These are phyloP conservation scores for Cladosporium velox DNA, from an alignment of 2,329 filamentous ascomycete genomes.

Conservation along the genomic window DNA sequence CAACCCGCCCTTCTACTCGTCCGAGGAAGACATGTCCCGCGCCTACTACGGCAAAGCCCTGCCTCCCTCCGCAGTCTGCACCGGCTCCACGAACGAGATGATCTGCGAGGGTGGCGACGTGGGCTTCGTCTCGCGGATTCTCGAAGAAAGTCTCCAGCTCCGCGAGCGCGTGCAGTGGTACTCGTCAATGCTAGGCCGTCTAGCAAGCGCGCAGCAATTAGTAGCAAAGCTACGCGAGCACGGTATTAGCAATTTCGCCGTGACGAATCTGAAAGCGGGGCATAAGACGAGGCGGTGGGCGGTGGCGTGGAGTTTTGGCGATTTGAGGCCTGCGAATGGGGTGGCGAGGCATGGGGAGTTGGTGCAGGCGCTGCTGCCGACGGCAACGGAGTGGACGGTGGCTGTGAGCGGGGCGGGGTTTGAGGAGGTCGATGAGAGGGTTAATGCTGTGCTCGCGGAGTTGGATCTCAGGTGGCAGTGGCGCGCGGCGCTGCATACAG, in stretches of 20 bases:
- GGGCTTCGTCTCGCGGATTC: slow-evolving; percentile 69
- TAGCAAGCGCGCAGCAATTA: slow-evolving; percentile 66
- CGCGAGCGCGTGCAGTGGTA: slow-evolving; percentile 76
- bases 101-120: slow-evolving; percentile 72
- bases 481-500: slow-evolving; percentile 55
- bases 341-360: slow-evolving; percentile 35
- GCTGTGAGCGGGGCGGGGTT: slow-evolving; percentile 32
- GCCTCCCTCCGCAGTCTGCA: slow-evolving; percentile 68
- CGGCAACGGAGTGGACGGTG: slow-evolving; percentile 54
- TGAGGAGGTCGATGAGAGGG: slow-evolving; percentile 35
- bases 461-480: slow-evolving; percentile 69
- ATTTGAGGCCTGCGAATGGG: slow-evolving; percentile 61
- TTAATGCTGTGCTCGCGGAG: slow-evolving; percentile 53
- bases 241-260: slow-evolving; percentile 74
- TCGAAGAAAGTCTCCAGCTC: slow-evolving; percentile 67
- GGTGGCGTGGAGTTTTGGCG: slow-evolving; percentile 80
- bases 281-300: slow-evolving; percentile 82
- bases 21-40: slow-evolving; percentile 65
- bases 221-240: slow-evolving; percentile 58
- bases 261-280: slow-evolving; percentile 77
- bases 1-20: slow-evolving; percentile 93
- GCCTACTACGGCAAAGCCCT: slow-evolving; percentile 60
- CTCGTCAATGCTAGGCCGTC: slow-evolving; percentile 85
- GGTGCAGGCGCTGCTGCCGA: slow-evolving; percentile 38
- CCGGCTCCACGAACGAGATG: slow-evolving; percentile 83